Evolutionary conservation across 2,329 filamentous ascomycete species (phyloP), one percentile per base, ranked within the genome.

Genomic region (Aspergillus jensenii): DNA sequence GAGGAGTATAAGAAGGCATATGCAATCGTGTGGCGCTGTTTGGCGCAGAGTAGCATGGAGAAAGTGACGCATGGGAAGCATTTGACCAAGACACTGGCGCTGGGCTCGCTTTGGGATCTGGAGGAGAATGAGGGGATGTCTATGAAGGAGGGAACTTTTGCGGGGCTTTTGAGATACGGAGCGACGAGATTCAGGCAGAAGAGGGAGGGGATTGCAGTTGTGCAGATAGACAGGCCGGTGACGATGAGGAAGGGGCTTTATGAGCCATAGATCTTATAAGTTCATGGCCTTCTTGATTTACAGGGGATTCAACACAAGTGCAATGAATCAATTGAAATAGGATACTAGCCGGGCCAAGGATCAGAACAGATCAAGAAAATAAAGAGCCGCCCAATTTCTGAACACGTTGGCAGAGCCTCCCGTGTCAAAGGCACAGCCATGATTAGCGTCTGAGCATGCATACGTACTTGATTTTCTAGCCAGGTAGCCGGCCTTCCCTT

Each of bases 1-100:
- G 51, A 46, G 9, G 51, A 39, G 27, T 54, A 54, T 12, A 44
- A 54, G 27, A 46, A 35, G 27, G 51, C 40, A 4, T 39, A 54
- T 39, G 15, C 23, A 3, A 9, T 54, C 9, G 51, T 54, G 7
- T 54, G 51, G 51, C 25, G 14, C 19, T 45, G 31, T 14, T 46
- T 54, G 40, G 4, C 51, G n/a, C 25, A 46, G 27, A 4, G 39
- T 19, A 54, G 51, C 39, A 54, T 54, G 51, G 17, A 54, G 11
- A 54, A 54, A 31, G 21, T 54, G 0, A 37, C 25, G 25, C 40
- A 45, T 15, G 51, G 41, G 27, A 37, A 54, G 7, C 21, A 44
- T 21, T 19, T 54, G 17, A 54, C 27, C 15, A 46, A 45, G 41
- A 23, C 51, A 2, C 41, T 17, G 5, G 41, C 40, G 1, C 41